Base-by-base conservation (phyloP, 2,329 filamentous ascomycete species). In the Colletotrichum magnum region DNA sequence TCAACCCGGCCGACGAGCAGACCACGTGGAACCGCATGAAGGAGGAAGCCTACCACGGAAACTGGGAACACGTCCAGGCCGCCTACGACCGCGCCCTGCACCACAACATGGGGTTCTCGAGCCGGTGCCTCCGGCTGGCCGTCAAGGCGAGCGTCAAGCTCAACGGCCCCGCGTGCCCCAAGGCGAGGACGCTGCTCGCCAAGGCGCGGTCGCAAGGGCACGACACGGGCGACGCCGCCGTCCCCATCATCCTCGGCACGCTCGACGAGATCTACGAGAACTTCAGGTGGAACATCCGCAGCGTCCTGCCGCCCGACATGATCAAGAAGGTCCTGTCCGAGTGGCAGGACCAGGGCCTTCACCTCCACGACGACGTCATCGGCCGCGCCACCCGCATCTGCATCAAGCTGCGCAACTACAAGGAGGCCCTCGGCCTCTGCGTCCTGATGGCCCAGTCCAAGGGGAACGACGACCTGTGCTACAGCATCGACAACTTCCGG, bases 71-170 rank as follows among this genome's bases (percentile, higher is more conserved):
- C 13, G 81, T 82, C 0, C 73, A 82, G 60, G 72, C 71, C 16
- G 78, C 83, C 4, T 88, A 86, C 74, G 78, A 75, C 58, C 74
- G 74, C 28, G 81, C 81, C 0, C 52, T 78, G 1, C 72, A 70
- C 10, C 74, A 72, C 5, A 79, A 80, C 18, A 77, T 85, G 72
- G 75, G 76, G 1, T 78, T 79, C 68, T 82, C 80, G 32, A 73
- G 74, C 3, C 78, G 81, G 26, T 85, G 83, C 61, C 78, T 88
- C 15, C 81, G 83, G n/a, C 76, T 87, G 5, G 85, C 83, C 9
- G 81, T 88, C 9, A 72, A 81, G 10, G 84, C 85, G 2, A 78
- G 80, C 15, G 73, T 88, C 58, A 75, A 75, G 16, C 53, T 74
- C 16, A 75, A 80, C 45, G 74, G 74, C 4, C 65, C 74, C 3